Evolutionary conservation across 1,284 basidiomycete genomes (phyloP).

Genomic region (Ustilago bromivora): DNA sequence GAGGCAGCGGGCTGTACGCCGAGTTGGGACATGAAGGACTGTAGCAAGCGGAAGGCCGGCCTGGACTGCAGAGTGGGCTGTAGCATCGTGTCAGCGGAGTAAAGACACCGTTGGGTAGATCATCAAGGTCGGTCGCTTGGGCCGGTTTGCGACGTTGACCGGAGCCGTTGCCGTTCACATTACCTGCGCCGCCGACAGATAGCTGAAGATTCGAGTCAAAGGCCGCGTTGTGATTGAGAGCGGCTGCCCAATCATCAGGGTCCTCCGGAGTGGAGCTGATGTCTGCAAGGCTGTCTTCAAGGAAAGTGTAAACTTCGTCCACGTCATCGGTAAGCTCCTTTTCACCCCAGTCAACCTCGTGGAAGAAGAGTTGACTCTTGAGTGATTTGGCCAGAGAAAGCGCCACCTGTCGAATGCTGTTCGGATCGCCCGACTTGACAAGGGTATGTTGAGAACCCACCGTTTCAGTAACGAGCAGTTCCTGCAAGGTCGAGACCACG

Average conservation of each 20-base stretch:
- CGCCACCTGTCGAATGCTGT: constrained; percentile 76
- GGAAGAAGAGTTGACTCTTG: constrained; percentile 92
- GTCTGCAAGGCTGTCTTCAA: constrained; percentile 76
- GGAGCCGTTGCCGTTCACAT: constrained; percentile 3
- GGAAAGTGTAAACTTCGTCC: constrained; percentile 95
- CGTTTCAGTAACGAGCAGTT: constrained; percentile 35
- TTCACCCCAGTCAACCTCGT: constrained; percentile 95
- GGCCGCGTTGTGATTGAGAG: constrained; percentile 28
- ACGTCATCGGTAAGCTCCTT: constrained; percentile 86
- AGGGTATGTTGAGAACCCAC: constrained; percentile 71
- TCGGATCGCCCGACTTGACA: constrained; percentile 16
- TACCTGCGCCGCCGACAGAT: constrained; percentile 18
- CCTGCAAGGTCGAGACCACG: constrained; percentile 59
- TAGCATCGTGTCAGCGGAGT: constrained; percentile 97
- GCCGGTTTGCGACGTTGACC: constrained; percentile 21
- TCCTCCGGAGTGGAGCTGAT: constrained; percentile 20
- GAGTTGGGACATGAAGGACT: constrained; percentile 56
- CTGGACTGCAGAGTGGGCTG: constrained; percentile 87
- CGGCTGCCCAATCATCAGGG: constrained; percentile 41
- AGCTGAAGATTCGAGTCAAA: constrained; percentile 38
- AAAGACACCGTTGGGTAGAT: constrained; percentile 92
- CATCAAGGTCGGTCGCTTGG: constrained; percentile 75
- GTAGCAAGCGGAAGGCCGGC: constrained; percentile 45
- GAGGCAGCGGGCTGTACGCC: constrained; percentile 30
- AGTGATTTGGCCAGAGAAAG: constrained; percentile 87